Evolutionary conservation across 192 early-diverging fungal species (phyloP).

Genomic region (Bifiguratus adelaidae): DNA sequence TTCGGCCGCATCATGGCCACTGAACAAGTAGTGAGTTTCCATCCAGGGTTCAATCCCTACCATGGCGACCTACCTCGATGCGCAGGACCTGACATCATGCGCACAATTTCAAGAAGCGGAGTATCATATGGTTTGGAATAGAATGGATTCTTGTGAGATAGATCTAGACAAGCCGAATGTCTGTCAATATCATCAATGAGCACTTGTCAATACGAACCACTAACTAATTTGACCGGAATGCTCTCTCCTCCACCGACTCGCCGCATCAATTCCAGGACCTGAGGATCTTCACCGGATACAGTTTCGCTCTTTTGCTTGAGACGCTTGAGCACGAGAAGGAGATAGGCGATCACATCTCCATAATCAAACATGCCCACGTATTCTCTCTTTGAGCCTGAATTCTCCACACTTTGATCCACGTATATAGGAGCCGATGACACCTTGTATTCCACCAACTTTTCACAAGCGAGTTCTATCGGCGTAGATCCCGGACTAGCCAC

Average conservation of each 20-base stretch:
- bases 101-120: conserved; percentile 54
- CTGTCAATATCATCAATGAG: neutral
- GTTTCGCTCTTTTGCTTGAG: conserved; percentile 12
- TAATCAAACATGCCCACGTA: conserved; percentile 86
- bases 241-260: conserved; percentile 30
- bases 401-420: conserved; percentile 17
- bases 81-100: conserved; percentile 62
- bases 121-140: conserved; percentile 72
- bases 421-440: conserved; percentile 78
- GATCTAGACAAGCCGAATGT: conserved; percentile 25
- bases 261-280: conserved; percentile 46
- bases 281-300: conserved; percentile 24
- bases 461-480: conserved; percentile 61
- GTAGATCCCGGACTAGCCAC: conserved; percentile 33
- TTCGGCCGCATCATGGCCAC: conserved; percentile 62
- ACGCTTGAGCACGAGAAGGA: conserved; percentile 48
- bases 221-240: conserved; percentile 53
- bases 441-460: conserved; percentile 56
- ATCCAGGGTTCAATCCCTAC: neutral
- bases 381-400: conserved; percentile 14
- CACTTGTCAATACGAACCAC: conserved; percentile 22
- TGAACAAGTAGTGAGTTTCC: conserved; percentile 6
- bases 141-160: conserved; percentile 77
- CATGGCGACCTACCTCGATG: conserved; percentile 44
- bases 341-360: conserved; percentile 69